phyloP scores from a whole-genome alignment of 1,139 yeast species.

The Protomyces inundatus region DNA sequence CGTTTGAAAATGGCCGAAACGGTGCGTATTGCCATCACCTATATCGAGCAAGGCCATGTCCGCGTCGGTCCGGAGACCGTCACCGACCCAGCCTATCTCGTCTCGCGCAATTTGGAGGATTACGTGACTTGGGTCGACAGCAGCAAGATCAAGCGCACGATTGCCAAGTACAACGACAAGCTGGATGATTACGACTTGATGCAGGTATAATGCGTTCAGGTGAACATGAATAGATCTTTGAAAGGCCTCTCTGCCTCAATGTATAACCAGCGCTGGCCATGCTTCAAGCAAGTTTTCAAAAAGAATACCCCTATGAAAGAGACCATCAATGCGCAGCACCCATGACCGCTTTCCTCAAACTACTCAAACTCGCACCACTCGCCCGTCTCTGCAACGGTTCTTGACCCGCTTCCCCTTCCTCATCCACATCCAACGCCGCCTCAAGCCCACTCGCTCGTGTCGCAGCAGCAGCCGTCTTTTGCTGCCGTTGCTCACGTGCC shows the following conservation, averaged over 20 bases:
- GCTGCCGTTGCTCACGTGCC: constrained; percentile 65
- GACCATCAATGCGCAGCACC: background rate
- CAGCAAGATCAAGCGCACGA: constrained; percentile 84
- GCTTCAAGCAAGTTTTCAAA: background rate
- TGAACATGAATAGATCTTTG: no score
- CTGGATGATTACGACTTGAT: constrained; percentile 43
- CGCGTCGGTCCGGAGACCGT: constrained; percentile 94
- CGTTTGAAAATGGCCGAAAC: constrained; percentile 91
- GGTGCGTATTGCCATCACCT: constrained; percentile 80
- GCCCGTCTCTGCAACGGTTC: background rate
- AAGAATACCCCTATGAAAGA: no score
- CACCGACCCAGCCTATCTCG: constrained; percentile 91
- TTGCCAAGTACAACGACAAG: constrained; percentile 76
- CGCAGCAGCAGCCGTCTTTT: background rate
- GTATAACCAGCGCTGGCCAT: background rate
- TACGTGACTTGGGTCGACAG: constrained; percentile 95
- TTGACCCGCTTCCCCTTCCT: background rate
- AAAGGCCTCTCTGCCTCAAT: no score
- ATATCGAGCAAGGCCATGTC: constrained; percentile 94
- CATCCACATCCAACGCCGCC: background rate
- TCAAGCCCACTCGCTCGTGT: background rate
- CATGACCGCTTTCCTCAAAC: constrained; percentile 13
- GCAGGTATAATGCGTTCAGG: constrained; percentile 3
- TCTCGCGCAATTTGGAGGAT: constrained; percentile 85
- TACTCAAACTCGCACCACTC: constrained; percentile 1